phyloP scores from a whole-genome alignment of 78 protist species.

The Creolimax fragrantissima region DNA sequence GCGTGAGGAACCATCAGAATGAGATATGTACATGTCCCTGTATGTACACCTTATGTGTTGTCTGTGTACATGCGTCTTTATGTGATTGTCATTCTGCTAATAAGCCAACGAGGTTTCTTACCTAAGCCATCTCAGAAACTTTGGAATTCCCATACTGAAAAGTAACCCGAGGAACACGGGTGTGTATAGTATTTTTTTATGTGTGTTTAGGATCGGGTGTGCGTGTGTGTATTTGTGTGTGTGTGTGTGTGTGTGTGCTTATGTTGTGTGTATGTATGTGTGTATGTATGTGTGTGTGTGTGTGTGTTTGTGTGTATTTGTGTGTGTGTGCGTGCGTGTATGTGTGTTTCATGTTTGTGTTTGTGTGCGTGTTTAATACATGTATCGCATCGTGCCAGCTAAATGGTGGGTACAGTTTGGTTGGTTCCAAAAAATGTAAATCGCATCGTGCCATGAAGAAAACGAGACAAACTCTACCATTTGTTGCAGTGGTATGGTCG shows the following conservation, averaged over 20 bases:
- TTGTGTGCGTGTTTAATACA: neutral
- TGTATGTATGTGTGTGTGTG: neutral
- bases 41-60: neutral
- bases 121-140: slow-evolving; percentile 15
- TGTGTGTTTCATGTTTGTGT: neutral
- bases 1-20: neutral
- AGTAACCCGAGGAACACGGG: neutral
- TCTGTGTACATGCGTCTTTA: neutral
- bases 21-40: neutral
- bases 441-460: too few species aligned
- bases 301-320: neutral
- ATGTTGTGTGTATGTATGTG: neutral
- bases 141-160: neutral
- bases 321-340: neutral
- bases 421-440: too few species aligned
- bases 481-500: too few species aligned
- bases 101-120: neutral
- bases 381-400: too few species aligned
- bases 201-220: neutral
- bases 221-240: neutral
- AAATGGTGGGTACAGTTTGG: too few species aligned
- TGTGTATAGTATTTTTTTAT: neutral
- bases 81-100: neutral
- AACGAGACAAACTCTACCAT: too few species aligned
- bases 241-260: neutral